Conservation (phyloP, 75 land plant species). For the Sequoiadendron giganteum region DNA sequence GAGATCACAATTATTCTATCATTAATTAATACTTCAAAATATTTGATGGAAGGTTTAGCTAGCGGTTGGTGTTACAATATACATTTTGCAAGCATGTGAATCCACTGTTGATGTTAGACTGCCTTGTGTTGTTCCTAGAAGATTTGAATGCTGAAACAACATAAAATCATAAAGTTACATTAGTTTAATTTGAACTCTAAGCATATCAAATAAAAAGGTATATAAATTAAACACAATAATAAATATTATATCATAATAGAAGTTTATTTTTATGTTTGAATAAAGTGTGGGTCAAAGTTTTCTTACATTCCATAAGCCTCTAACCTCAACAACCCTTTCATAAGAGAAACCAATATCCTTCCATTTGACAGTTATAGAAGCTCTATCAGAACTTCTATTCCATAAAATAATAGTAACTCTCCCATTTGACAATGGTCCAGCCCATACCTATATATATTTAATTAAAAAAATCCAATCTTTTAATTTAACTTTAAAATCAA, state of each 20-base stretch:
- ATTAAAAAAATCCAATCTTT: neutral
- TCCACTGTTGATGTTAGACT: slow-evolving; percentile 18
- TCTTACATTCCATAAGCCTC: slow-evolving; percentile 77
- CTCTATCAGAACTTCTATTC: slow-evolving; percentile 51
- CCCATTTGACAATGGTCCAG: slow-evolving; percentile 57
- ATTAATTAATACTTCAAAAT: neutral
- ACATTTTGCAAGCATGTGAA: slow-evolving; percentile 47
- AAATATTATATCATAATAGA: neutral
- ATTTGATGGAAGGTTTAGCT: neutral
- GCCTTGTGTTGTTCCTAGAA: neutral
- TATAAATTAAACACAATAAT: neutral
- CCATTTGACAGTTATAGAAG: slow-evolving; percentile 57
- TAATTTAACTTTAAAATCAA: neutral
- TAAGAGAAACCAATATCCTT: slow-evolving; percentile 48
- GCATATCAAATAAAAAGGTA: neutral
- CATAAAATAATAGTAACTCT: slow-evolving; percentile 49
- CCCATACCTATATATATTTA: slow-evolving; percentile 60
- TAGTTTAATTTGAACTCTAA: neutral
- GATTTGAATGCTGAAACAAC: neutral
- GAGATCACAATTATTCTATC: neutral
- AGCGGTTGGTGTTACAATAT: neutral
- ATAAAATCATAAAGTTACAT: neutral
- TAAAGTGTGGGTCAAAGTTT: neutral
- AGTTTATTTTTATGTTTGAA: neutral
- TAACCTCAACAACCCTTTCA: slow-evolving; percentile 29